Base-by-base conservation (phyloP, 1,139 yeast species). In the Yamadazyma conglobata region DNA sequence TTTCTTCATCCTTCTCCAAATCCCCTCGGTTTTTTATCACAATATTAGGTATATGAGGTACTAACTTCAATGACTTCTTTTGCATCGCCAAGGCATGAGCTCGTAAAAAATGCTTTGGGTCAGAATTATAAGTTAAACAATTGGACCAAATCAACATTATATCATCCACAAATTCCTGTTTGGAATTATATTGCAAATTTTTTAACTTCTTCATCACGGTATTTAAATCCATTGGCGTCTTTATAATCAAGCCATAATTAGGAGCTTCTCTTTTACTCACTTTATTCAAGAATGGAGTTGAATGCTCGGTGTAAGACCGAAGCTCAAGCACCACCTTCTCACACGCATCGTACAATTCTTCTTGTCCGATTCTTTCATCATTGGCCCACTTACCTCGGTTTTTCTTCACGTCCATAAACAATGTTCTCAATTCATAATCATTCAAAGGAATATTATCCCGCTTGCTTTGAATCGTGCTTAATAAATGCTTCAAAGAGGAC, bases 241-340 rank as follows among this genome's bases (percentile, higher is more conserved):
- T 89, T 46, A 93, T 89, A 24, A 93, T 73, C 35, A 80, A 79
- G 38, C 88, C 88, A 59, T 93, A 93, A 51, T 91, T 89, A 6
- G 98, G 99, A 0, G 98, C 99, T 50, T 93, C 99, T 37, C 98
- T 71, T 54, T 91, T 91, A 35, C 94, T 86, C 13, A 93, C 99
- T 51, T 87, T 85, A 57, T 89, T 91, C 43, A 93, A 67, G 50
- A 93, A 93, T 1, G 97, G 96, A 0, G 97, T 88, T 0, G 97
- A 89, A 56, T 91, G 97, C 50, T 91, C 97, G 0, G 98, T 91
- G 44, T 83, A 87, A 8, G 93, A 87, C 49, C 98, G 71, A 24
- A 93, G 64, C 48, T 93, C 98, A 40, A 80, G 62, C 0, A 89
- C 91, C 1, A 91, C 98, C 50, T 87, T 89, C 49, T 93, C 98